phyloP scores from a whole-genome alignment of 192 early-diverging fungal genomes.

The Piromyces sp. region DNA sequence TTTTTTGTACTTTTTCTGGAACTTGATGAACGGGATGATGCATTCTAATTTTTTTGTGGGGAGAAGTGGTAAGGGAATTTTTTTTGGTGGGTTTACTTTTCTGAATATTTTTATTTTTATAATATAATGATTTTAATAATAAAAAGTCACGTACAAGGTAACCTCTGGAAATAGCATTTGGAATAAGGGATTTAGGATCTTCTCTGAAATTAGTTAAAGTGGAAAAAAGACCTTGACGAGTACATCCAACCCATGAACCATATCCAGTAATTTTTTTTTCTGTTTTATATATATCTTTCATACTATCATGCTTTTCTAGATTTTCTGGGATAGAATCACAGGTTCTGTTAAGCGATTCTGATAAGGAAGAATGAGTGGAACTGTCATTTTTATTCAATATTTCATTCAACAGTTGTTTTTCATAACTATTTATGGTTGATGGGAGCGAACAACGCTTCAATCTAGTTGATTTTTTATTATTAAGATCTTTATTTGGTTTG shows the following conservation, averaged over 20 bases:
- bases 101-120: not conserved
- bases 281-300: not conserved
- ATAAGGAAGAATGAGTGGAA: not conserved
- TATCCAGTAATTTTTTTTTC: not conserved
- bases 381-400: not conserved
- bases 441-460: not conserved
- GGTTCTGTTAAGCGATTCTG: not conserved
- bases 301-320: not conserved
- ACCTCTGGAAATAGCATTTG: not conserved
- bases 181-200: not conserved
- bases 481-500: not conserved
- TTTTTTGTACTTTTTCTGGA: not conserved
- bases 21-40: not conserved
- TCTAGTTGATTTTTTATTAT: not conserved
- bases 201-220: not conserved
- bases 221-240: not conserved
- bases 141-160: not conserved
- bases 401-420: not conserved
- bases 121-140: not conserved
- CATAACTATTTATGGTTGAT: not conserved
- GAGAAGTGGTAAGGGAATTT: not conserved
- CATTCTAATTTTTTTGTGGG: not conserved
- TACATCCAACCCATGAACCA: not conserved
- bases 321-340: not conserved
- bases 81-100: too few species aligned